Base-by-base conservation (phyloP, 768 basidiomycete genomes). In the Tulasnella sp. region DNA sequence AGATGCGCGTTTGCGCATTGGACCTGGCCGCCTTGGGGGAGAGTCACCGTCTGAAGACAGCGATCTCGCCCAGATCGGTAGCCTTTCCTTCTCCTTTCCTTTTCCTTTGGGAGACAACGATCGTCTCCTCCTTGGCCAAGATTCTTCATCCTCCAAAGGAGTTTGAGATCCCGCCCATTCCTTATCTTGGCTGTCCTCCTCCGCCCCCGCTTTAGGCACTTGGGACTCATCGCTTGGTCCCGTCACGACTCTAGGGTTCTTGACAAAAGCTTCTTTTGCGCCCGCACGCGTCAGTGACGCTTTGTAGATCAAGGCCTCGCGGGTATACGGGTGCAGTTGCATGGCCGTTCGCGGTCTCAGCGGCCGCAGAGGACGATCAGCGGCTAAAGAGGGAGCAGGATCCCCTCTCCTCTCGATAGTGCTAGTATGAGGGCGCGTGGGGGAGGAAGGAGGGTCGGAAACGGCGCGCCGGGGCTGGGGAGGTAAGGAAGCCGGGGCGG, bases 181-280 rank as follows among this genome's bases (percentile, higher is more conserved):
- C n/a, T 64, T 76, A 46, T 78, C 80, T 34, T 80, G 48, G 28
- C 75, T 60, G 5, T 44, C 75, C 64, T 81, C 81, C 6, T 80
- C 80, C 20, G 40, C 60, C 37, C 31, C 77, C 16, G 31, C 77
- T 7, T 75, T 73, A 41, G 80, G 46, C 3, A 42, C 24, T 50
- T 77, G 72, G n/a, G 60, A 81, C 22, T 80, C 77, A 37, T 73
- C 58, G 37, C 64, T 14, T 37, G 44, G 72, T 8, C 72, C 81
- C 16, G 37, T 72, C 24, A 31, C 73, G 44, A 18, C 40, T 41
- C 37, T 60, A 44, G 72, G 40, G 64, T 72, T 69, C 79, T 89
- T 91, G 72, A 94, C 88, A 64, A 94, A 90, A 1, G 93, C 93
- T 31, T 94, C 94, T 37, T 77, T 78, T 41, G 79, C 58, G 40